Evolutionary conservation across 73 alveolate species (phyloP), one percentile per base, ranked within the genome.

Genomic region (Symbiodinium natans): DNA sequence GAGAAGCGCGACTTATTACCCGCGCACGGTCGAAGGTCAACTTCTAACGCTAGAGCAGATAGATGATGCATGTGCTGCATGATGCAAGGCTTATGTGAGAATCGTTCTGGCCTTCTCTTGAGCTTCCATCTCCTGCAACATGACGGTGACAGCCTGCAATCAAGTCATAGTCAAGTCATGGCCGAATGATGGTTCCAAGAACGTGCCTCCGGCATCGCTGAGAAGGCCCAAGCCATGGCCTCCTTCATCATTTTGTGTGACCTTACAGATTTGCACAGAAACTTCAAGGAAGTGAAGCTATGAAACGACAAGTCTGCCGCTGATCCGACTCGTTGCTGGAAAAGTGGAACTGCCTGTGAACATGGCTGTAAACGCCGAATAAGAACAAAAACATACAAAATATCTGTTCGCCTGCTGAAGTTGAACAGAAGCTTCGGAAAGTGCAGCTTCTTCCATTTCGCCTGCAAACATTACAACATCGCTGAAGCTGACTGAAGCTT

Each of bases 151-250:
- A 74, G 84, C 43, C 42, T 74, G 43, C 42, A 48, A 48, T 10
- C 8, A 8, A 48, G 43, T 11, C 40, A 74, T 33, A 15, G 3
- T 33, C 41, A 74, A 8, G 31, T 3, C 27, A 29, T 34, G 0
- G 42, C 40, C 10, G 29, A 19, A 13, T 10, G 25, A 9, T 34
- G 43, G 42, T 74, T 13, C 41, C 46, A 25, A 21, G 77, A 46
- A 13, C 59, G 13, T 5, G 42, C 96, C 96, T 90, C 96, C 2
- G 96, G 96, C 96, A 90, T 90, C 56, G 96, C 96, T 36, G 96
- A 90, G 89, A 90, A 90, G 29, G 96, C 96, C 96, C 96, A 90
- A n/a, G 96, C 96, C 96, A 90, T 90, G 34, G 88, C 96, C 40
- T 68, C 88, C 39, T 90, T 40, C 75, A 90, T 68, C 73, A 90